Conservation (phyloP, 2,329 filamentous ascomycete species). For the Aspergillus floridensis region DNA sequence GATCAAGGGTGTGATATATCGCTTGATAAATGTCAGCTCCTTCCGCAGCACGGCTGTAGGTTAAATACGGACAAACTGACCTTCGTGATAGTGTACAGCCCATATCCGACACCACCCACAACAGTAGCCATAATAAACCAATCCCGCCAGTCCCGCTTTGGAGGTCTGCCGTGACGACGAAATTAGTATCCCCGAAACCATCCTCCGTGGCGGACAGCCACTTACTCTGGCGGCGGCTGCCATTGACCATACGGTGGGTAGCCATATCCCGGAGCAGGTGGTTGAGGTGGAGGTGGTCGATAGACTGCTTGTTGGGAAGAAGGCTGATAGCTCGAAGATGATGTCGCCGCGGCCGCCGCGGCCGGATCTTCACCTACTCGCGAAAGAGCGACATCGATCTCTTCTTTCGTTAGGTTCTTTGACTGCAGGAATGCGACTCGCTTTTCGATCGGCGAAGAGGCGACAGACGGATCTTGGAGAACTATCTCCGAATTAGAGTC, state of each 20-base stretch:
- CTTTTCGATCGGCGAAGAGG: conserved; percentile 86
- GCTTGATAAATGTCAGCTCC: conserved; percentile 49
- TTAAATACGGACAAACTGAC: conserved; percentile 45
- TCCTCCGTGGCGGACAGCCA: conserved; percentile 2
- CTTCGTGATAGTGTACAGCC: conserved; percentile 83
- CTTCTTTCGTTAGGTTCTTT: conserved; percentile 95
- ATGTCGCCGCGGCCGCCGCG: conserved; percentile 44
- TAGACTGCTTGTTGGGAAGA: conserved; percentile 41
- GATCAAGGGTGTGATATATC: conserved; percentile 87
- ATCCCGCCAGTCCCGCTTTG: conserved; percentile 90
- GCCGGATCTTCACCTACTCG: conserved; percentile 64
- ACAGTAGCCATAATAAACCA: conserved; percentile 99
- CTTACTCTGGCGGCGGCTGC: conserved; percentile 56
- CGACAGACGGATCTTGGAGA: conserved; percentile 89
- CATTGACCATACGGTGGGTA: conserved; percentile 54
- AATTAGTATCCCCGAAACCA: conserved; percentile 1
- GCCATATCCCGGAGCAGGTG: conserved; percentile 45
- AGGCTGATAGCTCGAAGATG: conserved; percentile 48
- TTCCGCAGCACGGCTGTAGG: neutral
- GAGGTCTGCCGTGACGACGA: conserved; percentile 44
- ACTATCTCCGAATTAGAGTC: conserved; percentile 53
- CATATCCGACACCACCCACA: conserved; percentile 83
- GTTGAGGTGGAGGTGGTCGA: conserved; percentile 36
- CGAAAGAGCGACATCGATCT: conserved; percentile 80
- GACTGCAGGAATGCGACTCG: conserved; percentile 89